Evolutionary conservation across 2,329 filamentous ascomycete genomes (phyloP).

Genomic region (Penicillium psychrosexuale): DNA sequence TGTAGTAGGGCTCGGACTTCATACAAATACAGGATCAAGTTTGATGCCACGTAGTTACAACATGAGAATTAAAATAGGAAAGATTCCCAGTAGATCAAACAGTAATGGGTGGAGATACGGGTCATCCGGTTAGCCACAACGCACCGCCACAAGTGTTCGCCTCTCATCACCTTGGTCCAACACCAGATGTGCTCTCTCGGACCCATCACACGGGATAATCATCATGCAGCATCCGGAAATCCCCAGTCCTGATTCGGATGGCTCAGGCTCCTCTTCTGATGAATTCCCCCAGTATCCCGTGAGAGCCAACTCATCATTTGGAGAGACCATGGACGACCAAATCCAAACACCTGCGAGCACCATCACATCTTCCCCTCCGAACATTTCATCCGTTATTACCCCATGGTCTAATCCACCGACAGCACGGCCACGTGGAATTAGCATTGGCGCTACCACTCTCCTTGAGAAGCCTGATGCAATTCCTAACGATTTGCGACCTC

Average conservation of each 20-base stretch:
- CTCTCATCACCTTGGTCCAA: conserved; percentile 21
- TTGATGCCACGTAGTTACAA: neutral
- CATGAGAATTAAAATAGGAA: neutral
- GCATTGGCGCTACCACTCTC: conserved; percentile 40
- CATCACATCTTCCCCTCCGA: conserved; percentile 34
- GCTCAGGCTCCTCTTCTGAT: conserved; percentile 43
- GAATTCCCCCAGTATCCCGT: conserved; percentile 37
- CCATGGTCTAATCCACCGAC: conserved; percentile 38
- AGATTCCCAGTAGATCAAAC: conserved; percentile 2
- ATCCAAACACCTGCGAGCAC: conserved; percentile 31
- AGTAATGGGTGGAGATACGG: neutral
- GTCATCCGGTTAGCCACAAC: conserved; percentile 5
- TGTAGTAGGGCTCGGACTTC: neutral
- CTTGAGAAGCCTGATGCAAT: conserved; percentile 41
- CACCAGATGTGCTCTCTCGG: conserved; percentile 7
- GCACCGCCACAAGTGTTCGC: conserved; percentile 22
- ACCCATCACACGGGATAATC: conserved; percentile 20
- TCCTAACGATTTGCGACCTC: conserved; percentile 48
- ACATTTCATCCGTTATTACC: conserved; percentile 26
- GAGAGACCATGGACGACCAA: conserved; percentile 31
- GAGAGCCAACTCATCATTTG: conserved; percentile 32
- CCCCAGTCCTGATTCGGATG: conserved; percentile 40
- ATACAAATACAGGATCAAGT: neutral
- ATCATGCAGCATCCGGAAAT: conserved; percentile 46
- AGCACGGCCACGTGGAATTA: conserved; percentile 44